Evolutionary conservation across 208 protist species (phyloP).

Genomic region (Crithidia fasciculata): DNA sequence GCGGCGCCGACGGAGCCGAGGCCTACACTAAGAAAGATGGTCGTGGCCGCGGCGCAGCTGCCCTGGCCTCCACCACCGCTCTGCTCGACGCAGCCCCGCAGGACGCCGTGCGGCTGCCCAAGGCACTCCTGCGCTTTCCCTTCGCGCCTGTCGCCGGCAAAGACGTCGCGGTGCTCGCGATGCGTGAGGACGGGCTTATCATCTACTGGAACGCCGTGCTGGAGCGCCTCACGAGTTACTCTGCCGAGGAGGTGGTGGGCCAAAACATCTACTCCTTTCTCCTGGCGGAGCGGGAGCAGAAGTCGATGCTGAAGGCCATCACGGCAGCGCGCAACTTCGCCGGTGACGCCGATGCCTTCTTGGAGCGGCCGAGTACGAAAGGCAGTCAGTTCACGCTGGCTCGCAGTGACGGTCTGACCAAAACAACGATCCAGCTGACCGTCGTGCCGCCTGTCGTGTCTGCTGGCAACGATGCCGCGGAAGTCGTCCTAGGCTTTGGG

Average conservation of each 20-base stretch:
- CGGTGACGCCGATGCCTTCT: constrained; percentile 65
- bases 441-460: constrained; percentile 68
- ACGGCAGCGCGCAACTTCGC: constrained; percentile 62
- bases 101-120: constrained; percentile 7
- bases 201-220: constrained; percentile 76
- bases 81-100: constrained; percentile 2
- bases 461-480: constrained; percentile 45
- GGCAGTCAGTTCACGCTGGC: constrained; percentile 59
- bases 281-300: constrained; percentile 70
- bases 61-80: background rate
- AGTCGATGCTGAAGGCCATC: constrained; percentile 69
- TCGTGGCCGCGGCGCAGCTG: constrained; percentile 2
- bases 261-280: constrained; percentile 89
- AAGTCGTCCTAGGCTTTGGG: constrained; percentile 79
- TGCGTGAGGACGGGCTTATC: constrained; percentile 86
- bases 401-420: constrained; percentile 81
- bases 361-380: constrained; percentile 28
- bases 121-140: constrained; percentile 33
- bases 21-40: background rate
- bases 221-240: constrained; percentile 69
- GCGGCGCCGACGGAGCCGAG: constrained; percentile 3
- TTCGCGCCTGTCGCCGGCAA: constrained; percentile 27
- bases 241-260: constrained; percentile 66
- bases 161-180: constrained; percentile 49
- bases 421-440: constrained; percentile 54